Evolutionary conservation across 371 early-diverging fungal genomes (phyloP).

Genomic region (Mucor irregularis): DNA sequence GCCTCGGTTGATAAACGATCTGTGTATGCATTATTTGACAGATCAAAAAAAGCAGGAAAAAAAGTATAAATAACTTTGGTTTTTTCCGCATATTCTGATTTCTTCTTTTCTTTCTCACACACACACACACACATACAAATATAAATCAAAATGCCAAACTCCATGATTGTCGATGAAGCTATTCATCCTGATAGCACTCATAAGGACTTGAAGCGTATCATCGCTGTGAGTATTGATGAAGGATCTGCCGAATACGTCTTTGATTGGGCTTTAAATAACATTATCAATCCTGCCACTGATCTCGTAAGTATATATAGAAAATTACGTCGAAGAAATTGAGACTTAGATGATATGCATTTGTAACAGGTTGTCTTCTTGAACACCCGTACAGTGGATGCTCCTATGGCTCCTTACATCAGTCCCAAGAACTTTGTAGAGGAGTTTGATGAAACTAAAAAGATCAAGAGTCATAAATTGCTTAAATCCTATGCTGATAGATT

Average conservation of each 20-base stretch:
- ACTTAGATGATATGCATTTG: too few relatives aligned
- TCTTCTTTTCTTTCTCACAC: not conserved
- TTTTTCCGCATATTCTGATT: not conserved
- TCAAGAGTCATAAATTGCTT: conserved; percentile 21
- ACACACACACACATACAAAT: not conserved
- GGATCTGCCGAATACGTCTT: conserved; percentile 24
- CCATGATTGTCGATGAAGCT: conserved; percentile 9
- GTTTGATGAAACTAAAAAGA: conserved; percentile 20
- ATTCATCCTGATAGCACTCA: conserved; percentile 8
- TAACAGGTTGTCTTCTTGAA: conserved; percentile 20
- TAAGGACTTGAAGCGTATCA: conserved; percentile 8
- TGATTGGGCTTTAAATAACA: conserved; percentile 28
- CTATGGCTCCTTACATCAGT: conserved; percentile 20
- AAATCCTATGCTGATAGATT: conserved; percentile 19
- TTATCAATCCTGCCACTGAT: conserved; percentile 23
- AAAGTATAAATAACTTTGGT: too few relatives aligned
- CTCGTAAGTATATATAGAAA: conserved; percentile 3
- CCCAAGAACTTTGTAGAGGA: conserved; percentile 14
- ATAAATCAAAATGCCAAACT: conserved; percentile 16
- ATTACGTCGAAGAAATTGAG: too few relatives aligned
- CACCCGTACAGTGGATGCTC: conserved; percentile 16
- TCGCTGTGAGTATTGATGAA: conserved; percentile 26
- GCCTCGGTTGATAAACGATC: not conserved
- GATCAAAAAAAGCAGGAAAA: too few relatives aligned
- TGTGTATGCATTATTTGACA: too few relatives aligned